Percentiles rank a stretch among this genome's conserved stretches.
These are phyloP conservation scores for Castanopsis chinensis DNA, from an alignment of 306 rosid species.

Conservation along the genomic window DNA sequence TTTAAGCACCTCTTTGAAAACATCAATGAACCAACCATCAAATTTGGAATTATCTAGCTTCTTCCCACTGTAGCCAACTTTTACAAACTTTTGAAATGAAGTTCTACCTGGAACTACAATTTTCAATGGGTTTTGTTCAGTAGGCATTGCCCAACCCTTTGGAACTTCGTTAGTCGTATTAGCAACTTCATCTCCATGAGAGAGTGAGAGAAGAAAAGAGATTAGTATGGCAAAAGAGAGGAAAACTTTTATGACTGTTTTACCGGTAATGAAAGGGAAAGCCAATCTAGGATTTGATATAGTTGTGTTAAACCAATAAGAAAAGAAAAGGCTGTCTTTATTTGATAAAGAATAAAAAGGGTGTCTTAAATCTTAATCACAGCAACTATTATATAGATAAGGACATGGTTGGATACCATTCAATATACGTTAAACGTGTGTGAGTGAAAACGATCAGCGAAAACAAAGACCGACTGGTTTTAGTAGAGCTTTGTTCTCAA, in stretches of 20 bases:
- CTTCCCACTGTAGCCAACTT: slow-evolving; percentile 28
- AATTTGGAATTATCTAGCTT: slow-evolving; percentile 8
- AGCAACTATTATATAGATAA: too few relatives aligned
- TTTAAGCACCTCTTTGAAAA: slow-evolving; percentile 26
- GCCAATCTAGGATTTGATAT: background rate
- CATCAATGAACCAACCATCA: slow-evolving; percentile 54
- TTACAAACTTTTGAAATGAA: slow-evolving; percentile 57
- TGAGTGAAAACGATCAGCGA: too few relatives aligned
- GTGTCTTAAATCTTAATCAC: too few relatives aligned
- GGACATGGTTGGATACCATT: too few relatives aligned
- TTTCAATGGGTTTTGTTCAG: slow-evolving; percentile 37
- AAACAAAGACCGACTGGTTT: too few relatives aligned
- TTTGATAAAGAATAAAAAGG: too few relatives aligned
- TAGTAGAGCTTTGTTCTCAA: too few relatives aligned
- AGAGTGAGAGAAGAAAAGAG: background rate
- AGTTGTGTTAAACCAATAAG: too few relatives aligned
- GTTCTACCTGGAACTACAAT: slow-evolving; percentile 61
- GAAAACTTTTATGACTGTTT: background rate
- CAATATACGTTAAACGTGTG: too few relatives aligned
- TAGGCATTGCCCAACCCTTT: slow-evolving; percentile 67
- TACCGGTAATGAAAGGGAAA: background rate
- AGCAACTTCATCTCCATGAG: background rate
- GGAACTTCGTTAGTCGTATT: slow-evolving; percentile 23
- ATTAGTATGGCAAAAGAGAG: background rate
- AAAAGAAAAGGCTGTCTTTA: too few relatives aligned